phyloP scores from a whole-genome alignment of 371 early-diverging fungal species.

The Mortierella polycephala region DNA sequence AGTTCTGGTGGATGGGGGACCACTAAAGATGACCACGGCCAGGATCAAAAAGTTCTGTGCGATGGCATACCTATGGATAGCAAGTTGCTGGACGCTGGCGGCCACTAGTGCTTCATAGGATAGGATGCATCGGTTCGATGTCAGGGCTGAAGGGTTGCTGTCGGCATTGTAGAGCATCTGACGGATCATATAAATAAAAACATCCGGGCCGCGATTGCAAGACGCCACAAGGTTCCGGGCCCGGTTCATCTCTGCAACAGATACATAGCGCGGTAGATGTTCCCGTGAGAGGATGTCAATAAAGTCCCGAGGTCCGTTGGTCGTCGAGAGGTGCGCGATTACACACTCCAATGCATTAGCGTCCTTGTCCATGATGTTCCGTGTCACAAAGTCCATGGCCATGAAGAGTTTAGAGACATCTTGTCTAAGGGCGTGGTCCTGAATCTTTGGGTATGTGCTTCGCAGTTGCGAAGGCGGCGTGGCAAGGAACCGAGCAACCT shows the following conservation, averaged over 20 bases:
- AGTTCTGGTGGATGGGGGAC: slow-evolving; percentile 15
- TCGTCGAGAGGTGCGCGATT: slow-evolving; percentile 18
- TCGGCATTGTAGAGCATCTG: slow-evolving; percentile 35
- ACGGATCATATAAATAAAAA: slow-evolving; percentile 18
- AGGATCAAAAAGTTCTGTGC: slow-evolving; percentile 40
- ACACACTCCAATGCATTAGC: slow-evolving; percentile 26
- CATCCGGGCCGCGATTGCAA: slow-evolving; percentile 22
- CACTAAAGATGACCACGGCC: slow-evolving; percentile 19
- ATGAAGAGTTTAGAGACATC: slow-evolving; percentile 33
- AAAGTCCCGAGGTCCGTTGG: slow-evolving; percentile 32
- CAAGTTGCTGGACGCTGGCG: slow-evolving; percentile 43
- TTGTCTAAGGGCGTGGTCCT: slow-evolving; percentile 26
- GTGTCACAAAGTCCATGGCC: slow-evolving; percentile 36
- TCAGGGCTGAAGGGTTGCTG: slow-evolving; percentile 17
- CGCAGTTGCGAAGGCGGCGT: slow-evolving; percentile 41
- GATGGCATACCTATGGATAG: slow-evolving; percentile 29
- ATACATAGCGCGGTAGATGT: slow-evolving; percentile 21
- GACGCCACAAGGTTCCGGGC: slow-evolving; percentile 34
- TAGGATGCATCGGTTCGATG: slow-evolving; percentile 29
- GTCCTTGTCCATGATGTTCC: slow-evolving; percentile 7
- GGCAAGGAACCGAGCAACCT: slow-evolving; percentile 36
- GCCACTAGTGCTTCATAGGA: slow-evolving; percentile 46
- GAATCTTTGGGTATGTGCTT: slow-evolving; percentile 35
- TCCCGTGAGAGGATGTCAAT: slow-evolving; percentile 28
- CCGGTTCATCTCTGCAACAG: slow-evolving; percentile 41